Percentiles rank a stretch among this genome's conserved stretches.
Conservation (phyloP, 2,329 filamentous ascomycete genomes). For the Dactylellina haptotyla region DNA sequence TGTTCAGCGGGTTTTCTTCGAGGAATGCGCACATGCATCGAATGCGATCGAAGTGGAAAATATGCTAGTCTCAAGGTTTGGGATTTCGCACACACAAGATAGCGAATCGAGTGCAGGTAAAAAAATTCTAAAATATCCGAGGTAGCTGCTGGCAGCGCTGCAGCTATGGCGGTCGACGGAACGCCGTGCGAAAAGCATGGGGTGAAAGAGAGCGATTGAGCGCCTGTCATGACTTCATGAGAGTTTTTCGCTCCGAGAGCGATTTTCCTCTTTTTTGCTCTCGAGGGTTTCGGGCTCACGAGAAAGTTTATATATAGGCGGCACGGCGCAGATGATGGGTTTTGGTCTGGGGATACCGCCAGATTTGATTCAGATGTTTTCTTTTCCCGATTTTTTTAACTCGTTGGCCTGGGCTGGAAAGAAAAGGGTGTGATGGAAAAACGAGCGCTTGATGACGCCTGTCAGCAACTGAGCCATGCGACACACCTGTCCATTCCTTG, state of each 20-base stretch:
- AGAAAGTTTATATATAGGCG: constrained; percentile 45
- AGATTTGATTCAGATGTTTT: constrained; percentile 28
- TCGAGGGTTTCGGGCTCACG: constrained; percentile 28
- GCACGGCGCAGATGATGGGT: constrained; percentile 20
- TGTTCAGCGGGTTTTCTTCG: constrained; percentile 35
- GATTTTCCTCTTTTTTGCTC: constrained; percentile 13
- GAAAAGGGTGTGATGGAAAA: constrained; percentile 40
- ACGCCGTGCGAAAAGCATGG: constrained; percentile 1
- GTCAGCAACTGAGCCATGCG: constrained; percentile 52
- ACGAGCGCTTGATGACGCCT: constrained; percentile 54
- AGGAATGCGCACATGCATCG: constrained; percentile 53
- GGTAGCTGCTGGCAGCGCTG: too few species aligned
- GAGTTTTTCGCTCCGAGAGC: constrained; percentile 18
- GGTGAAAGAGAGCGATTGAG: constrained; percentile 9
- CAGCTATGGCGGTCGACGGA: neutral
- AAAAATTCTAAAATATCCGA: constrained; percentile 12
- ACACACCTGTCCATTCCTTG: constrained; percentile 50
- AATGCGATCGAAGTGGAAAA: constrained; percentile 49
- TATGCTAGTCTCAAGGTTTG: constrained; percentile 36
- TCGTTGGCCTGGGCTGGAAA: neutral
- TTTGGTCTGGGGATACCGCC: constrained; percentile 6
- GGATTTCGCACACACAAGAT: constrained; percentile 21
- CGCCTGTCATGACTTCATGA: neutral
- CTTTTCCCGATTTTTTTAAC: constrained; percentile 7
- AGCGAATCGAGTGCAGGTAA: neutral